A percentile compares a stretch with the other conserved stretches of the same genome.
phyloP scores from a whole-genome alignment of 2,329 filamentous ascomycete genomes.

The Fonsecaea multimorphosa region DNA sequence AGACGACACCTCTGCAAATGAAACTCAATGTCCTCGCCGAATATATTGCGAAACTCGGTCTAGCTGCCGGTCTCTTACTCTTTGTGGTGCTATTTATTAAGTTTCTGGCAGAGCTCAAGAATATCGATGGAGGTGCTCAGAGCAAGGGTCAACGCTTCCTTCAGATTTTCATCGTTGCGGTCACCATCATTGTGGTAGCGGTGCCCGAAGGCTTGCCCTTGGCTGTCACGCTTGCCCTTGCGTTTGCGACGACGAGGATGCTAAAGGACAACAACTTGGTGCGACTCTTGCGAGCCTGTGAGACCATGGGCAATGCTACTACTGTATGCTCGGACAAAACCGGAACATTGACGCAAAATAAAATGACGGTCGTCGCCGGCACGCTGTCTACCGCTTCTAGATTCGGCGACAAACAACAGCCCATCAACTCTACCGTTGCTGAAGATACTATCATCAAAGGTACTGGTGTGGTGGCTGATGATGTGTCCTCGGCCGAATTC shows the following conservation, averaged over 20 bases:
- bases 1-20: constrained; percentile 78
- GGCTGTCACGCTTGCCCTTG: constrained; percentile 66
- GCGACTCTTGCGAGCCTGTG: constrained; percentile 64
- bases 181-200: constrained; percentile 65
- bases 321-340: constrained; percentile 71
- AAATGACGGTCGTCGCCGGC: constrained; percentile 66
- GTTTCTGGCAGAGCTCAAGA: constrained; percentile 68
- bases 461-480: constrained; percentile 45
- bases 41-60: constrained; percentile 78
- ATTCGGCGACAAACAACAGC: constrained; percentile 51
- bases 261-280: constrained; percentile 68
- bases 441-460: constrained; percentile 35
- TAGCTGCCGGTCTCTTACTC: constrained; percentile 73
- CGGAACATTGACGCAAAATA: constrained; percentile 68
- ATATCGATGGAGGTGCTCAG: constrained; percentile 54
- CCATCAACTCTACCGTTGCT: constrained; percentile 40
- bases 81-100: constrained; percentile 81
- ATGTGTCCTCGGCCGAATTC: constrained; percentile 62
- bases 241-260: constrained; percentile 69
- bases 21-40: constrained; percentile 79
- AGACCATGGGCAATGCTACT: constrained; percentile 70
- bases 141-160: constrained; percentile 64
- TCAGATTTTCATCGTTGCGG: constrained; percentile 63
- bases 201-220: constrained; percentile 67
- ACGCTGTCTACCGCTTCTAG: constrained; percentile 57